Percentiles rank a stretch among this genome's conserved stretches.
Conservation (phyloP, 108 stramenopile genomes). For the Stephanodiscus triporus region DNA sequence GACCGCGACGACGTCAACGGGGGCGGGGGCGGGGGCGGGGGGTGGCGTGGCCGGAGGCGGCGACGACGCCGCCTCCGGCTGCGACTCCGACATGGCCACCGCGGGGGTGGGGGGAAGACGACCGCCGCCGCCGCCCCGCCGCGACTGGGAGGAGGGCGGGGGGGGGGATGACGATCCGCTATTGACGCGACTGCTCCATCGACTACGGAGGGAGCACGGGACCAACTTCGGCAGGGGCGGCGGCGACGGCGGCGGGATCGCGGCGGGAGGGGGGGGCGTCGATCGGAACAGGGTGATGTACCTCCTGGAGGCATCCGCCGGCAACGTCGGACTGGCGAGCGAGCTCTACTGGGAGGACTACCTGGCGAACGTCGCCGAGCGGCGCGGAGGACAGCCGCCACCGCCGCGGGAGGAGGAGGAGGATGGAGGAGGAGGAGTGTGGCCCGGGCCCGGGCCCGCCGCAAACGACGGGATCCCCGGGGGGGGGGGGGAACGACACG, state of each 20-base stretch:
- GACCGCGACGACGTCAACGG: not conserved
- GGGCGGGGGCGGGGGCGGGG: not conserved
- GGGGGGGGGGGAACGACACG: not conserved
- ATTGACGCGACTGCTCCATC: conserved; percentile 10
- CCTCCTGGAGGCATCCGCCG: conserved; percentile 68
- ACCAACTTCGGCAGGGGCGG: conserved; percentile 25
- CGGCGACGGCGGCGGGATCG: not conserved
- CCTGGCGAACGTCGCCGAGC: conserved; percentile 32
- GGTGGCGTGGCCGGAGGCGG: no score
- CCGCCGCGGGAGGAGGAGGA: not conserved
- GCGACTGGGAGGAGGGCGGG: not conserved
- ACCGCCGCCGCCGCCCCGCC: no score
- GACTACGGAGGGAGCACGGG: conserved; percentile 33
- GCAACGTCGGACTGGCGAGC: conserved; percentile 69
- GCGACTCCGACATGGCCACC: not conserved
- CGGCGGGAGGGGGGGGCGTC: conserved; percentile 7
- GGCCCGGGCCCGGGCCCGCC: not conserved
- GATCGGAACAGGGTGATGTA: conserved; percentile 47
- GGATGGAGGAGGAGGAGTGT: no score
- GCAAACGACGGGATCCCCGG: conserved; percentile 8
- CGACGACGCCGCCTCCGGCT: not conserved
- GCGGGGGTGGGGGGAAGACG: not conserved
- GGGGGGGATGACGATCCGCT: conserved; percentile 1
- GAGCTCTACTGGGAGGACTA: conserved; percentile 85
- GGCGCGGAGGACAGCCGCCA: no score